Conservation (phyloP, 1,139 yeast species). For the Nakaseomyces nivariensis region DNA sequence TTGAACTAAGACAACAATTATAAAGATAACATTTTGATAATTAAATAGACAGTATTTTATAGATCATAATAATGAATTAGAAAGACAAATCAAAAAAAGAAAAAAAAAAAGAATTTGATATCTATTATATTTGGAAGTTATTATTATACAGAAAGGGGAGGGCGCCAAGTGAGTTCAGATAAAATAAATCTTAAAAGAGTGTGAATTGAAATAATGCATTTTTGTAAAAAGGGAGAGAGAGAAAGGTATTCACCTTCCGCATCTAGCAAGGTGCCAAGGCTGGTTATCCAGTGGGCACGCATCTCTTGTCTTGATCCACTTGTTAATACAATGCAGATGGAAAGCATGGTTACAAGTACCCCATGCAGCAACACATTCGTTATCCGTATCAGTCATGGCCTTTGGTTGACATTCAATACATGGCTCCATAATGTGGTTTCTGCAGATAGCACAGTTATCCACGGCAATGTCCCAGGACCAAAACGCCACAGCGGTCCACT, state of each 20-base stretch:
- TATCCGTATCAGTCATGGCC: constrained; percentile 54
- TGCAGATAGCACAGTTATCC: constrained; percentile 96
- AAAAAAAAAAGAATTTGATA: not conserved
- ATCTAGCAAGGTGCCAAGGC: constrained; percentile 84
- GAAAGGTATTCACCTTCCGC: constrained; percentile 38
- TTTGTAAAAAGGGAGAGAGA: too few relatives aligned
- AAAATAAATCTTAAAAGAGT: too few relatives aligned
- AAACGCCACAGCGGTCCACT: constrained; percentile 98
- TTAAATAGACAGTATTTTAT: not conserved
- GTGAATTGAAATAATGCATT: not conserved
- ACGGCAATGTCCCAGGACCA: constrained; percentile 99
- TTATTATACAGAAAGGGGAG: not conserved
- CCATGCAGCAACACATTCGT: constrained; percentile 94
- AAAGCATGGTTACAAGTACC: constrained; percentile 68
- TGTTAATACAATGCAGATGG: constrained; percentile 76
- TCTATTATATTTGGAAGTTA: not conserved
- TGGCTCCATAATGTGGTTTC: constrained; percentile 97
- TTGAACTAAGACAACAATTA: constrained; percentile 38
- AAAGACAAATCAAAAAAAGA: not conserved
- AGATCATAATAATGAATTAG: not conserved
- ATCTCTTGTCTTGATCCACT: constrained; percentile 95
- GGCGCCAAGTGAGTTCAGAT: too few relatives aligned
- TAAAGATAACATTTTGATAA: constrained; percentile 4
- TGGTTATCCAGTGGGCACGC: constrained; percentile 95
- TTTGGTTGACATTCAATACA: constrained; percentile 96